A percentile compares a stretch with the other conserved stretches of the same genome.
phyloP scores from a whole-genome alignment of 2,329 filamentous ascomycete genomes.

The Capronia coronata region DNA sequence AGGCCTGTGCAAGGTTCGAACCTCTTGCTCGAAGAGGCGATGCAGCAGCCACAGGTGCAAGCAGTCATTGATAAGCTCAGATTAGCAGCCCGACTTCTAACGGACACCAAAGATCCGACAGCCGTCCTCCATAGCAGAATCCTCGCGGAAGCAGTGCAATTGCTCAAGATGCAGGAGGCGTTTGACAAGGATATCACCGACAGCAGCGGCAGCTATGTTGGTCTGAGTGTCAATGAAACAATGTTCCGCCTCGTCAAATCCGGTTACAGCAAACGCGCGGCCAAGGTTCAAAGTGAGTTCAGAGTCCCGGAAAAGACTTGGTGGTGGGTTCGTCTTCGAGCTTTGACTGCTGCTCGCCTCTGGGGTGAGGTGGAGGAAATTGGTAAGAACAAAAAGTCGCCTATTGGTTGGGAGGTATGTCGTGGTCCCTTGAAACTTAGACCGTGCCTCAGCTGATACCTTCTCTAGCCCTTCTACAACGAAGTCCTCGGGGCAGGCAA shows the following conservation, averaged over 20 bases:
- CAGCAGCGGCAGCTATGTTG: conserved; percentile 60
- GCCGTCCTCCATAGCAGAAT: conserved; percentile 61
- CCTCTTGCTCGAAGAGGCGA: conserved; percentile 76
- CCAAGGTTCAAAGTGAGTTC: conserved; percentile 85
- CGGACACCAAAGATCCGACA: conserved; percentile 72
- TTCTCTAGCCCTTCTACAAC: conserved; percentile 76
- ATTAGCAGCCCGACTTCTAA: conserved; percentile 73
- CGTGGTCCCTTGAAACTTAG: conserved; percentile 5
- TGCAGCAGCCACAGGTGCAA: conserved; percentile 63
- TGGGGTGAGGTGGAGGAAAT: conserved; percentile 91
- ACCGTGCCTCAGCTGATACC: conserved; percentile 10
- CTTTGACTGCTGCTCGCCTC: conserved; percentile 80
- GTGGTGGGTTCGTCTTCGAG: conserved; percentile 81
- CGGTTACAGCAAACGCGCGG: conserved; percentile 76
- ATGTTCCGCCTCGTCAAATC: conserved; percentile 79
- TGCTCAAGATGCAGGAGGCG: conserved; percentile 78
- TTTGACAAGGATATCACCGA: conserved; percentile 75
- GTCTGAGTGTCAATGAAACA: conserved; percentile 83
- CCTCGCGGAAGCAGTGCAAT: conserved; percentile 69
- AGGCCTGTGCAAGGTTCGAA: conserved; percentile 80
- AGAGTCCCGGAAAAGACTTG: conserved; percentile 84
- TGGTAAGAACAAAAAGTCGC: conserved; percentile 66
- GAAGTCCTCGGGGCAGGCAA: conserved; percentile 84
- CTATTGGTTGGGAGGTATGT: conserved; percentile 91
- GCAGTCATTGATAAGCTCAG: conserved; percentile 78